Percentiles rank a stretch among this genome's conserved stretches.
These are phyloP conservation scores for Fusarium sp. DNA, from an alignment of 2,329 filamentous ascomycete species.

Conservation along the genomic window DNA sequence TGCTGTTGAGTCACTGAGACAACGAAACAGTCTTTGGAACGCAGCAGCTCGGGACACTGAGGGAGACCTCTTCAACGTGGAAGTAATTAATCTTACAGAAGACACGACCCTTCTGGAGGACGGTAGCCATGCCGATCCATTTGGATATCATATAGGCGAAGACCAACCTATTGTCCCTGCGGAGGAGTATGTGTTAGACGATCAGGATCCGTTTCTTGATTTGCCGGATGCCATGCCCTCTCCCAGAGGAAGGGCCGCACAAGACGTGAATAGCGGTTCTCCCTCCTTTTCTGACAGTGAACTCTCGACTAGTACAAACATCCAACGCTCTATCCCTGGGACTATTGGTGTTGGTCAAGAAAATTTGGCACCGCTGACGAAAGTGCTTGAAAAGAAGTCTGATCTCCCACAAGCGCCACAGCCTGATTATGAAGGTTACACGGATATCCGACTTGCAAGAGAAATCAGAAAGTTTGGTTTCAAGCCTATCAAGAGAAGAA, in stretches of 20 bases:
- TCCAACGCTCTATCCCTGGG: background rate
- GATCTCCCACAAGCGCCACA: conserved; percentile 30
- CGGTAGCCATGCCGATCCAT: conserved; percentile 48
- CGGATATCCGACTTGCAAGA: conserved; percentile 68
- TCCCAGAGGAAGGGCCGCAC: conserved; percentile 3
- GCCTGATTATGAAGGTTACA: conserved; percentile 69
- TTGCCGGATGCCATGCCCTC: conserved; percentile 40
- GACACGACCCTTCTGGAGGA: conserved; percentile 47
- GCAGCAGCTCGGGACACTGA: conserved; percentile 72
- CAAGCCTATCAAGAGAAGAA: conserved; percentile 73
- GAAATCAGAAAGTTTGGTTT: conserved; percentile 74
- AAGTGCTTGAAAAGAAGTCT: background rate
- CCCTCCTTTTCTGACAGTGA: conserved; percentile 38
- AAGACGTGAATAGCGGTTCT: conserved; percentile 11
- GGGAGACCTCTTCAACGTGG: conserved; percentile 70
- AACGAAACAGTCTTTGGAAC: conserved; percentile 68
- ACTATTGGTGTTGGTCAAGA: background rate
- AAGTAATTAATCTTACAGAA: conserved; percentile 67
- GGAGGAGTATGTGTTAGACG: conserved; percentile 2
- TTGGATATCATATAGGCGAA: conserved; percentile 48
- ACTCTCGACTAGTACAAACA: conserved; percentile 27
- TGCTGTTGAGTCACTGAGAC: conserved; percentile 46
- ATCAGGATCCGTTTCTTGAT: conserved; percentile 35
- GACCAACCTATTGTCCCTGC: conserved; percentile 1
- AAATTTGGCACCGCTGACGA: background rate